phyloP scores from a whole-genome alignment of 768 basidiomycete species.

The Clathrus columnatus region DNA sequence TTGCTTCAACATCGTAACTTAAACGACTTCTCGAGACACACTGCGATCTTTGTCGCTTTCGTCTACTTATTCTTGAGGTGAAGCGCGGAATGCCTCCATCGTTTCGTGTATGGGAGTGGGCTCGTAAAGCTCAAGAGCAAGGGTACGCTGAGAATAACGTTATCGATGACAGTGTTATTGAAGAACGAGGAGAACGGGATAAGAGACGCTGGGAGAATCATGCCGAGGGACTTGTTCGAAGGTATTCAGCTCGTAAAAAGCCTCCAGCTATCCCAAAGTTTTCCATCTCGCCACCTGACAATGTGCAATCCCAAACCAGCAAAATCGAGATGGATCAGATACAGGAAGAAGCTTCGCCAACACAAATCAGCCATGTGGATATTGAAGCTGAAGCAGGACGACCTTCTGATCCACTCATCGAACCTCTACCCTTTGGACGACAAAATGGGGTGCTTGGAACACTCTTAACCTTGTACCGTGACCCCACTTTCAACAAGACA shows the following conservation, averaged over 20 bases:
- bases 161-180: background rate
- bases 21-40: no score
- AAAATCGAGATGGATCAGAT: background rate
- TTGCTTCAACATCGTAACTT: no score
- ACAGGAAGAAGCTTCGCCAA: background rate
- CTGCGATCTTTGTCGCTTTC: no score
- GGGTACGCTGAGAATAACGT: no score
- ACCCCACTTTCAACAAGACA: background rate
- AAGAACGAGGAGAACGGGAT: background rate
- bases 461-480: background rate
- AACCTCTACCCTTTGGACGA: background rate
- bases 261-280: background rate
- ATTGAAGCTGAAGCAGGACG: background rate
- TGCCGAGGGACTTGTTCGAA: background rate
- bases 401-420: background rate
- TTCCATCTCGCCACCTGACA: background rate
- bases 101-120: no score
- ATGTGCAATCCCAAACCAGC: background rate
- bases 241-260: background rate
- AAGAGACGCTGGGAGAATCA: slow-evolving; percentile 2
- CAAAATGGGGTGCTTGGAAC: slow-evolving; percentile 1
- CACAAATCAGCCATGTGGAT: background rate
- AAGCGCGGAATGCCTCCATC: no score
- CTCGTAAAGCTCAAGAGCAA: no score
- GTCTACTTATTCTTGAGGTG: no score